Evolutionary conservation across 345 rosid genomes (phyloP).

Genomic region (Eucalyptus guilfoylei): DNA sequence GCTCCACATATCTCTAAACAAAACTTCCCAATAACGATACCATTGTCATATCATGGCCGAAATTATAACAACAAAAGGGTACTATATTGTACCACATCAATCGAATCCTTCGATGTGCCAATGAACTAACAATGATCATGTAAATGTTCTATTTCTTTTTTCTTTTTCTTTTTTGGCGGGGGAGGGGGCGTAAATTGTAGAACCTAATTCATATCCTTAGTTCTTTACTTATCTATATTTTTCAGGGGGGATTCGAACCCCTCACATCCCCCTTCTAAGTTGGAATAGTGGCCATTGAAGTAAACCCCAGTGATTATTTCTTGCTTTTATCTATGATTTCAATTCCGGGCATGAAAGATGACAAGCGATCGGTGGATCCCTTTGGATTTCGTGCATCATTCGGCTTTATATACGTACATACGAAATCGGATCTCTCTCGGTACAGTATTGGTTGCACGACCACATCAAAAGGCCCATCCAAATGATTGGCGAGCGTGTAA

Average conservation of each 20-base stretch:
- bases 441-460: not conserved
- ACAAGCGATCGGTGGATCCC: not conserved
- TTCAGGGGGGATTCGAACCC: too few relatives aligned
- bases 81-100: not conserved
- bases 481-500: not conserved
- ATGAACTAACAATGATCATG: not conserved
- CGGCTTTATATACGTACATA: not conserved
- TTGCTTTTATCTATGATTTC: not conserved
- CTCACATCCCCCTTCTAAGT: too few relatives aligned
- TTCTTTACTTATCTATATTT: not conserved
- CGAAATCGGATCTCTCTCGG: not conserved
- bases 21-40: rapidly evolving
- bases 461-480: not conserved
- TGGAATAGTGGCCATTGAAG: too few relatives aligned
- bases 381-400: not conserved
- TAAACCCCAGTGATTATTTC: too few relatives aligned
- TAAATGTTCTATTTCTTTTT: not conserved
- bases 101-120: not conserved
- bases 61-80: not conserved
- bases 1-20: not conserved
- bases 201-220: not conserved
- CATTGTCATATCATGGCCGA: not conserved
- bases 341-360: not conserved
- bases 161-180: too few relatives aligned
- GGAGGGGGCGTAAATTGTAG: not conserved